phyloP scores from a whole-genome alignment of 2,329 filamentous ascomycete species.

The Ophiocordyceps sinensis region DNA sequence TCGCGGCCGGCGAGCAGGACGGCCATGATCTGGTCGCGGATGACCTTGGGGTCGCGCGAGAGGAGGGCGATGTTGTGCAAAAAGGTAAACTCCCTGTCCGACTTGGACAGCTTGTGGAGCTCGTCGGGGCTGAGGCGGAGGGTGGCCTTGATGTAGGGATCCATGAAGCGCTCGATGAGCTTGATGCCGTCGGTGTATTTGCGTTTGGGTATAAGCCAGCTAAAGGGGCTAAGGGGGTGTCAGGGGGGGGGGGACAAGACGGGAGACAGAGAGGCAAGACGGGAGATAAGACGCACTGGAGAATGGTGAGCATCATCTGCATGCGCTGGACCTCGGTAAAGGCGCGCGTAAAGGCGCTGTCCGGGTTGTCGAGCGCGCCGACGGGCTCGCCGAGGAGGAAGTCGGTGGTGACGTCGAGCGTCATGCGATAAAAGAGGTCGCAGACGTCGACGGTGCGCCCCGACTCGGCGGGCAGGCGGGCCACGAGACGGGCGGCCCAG shows the following conservation, averaged over 20 bases:
- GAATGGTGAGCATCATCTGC: constrained; percentile 27
- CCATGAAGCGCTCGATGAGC: constrained; percentile 61
- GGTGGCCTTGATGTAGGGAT: constrained; percentile 62
- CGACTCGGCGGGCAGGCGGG: constrained; percentile 13
- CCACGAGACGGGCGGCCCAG: constrained; percentile 6
- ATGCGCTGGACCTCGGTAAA: constrained; percentile 68
- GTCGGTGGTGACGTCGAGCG: constrained; percentile 73
- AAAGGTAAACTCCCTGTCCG: constrained; percentile 66
- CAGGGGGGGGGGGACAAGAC: no score
- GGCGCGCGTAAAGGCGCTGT: constrained; percentile 60
- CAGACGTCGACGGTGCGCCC: constrained; percentile 52
- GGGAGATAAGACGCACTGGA: constrained; percentile 6
- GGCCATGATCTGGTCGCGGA: constrained; percentile 75
- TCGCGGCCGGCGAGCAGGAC: constrained; percentile 76
- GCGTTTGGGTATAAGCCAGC: constrained; percentile 45
- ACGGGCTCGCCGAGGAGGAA: constrained; percentile 54
- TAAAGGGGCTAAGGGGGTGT: no score
- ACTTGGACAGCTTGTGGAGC: constrained; percentile 52
- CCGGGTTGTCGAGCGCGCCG: constrained; percentile 27
- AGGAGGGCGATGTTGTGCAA: constrained; percentile 71
- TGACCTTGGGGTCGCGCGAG: constrained; percentile 55
- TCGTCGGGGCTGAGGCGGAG: constrained; percentile 56
- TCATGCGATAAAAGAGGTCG: constrained; percentile 68
- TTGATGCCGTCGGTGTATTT: constrained; percentile 51
- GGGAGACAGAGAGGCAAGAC: neutral